Conservation (phyloP, 306 rosid species). For the Inga oerstediana region DNA sequence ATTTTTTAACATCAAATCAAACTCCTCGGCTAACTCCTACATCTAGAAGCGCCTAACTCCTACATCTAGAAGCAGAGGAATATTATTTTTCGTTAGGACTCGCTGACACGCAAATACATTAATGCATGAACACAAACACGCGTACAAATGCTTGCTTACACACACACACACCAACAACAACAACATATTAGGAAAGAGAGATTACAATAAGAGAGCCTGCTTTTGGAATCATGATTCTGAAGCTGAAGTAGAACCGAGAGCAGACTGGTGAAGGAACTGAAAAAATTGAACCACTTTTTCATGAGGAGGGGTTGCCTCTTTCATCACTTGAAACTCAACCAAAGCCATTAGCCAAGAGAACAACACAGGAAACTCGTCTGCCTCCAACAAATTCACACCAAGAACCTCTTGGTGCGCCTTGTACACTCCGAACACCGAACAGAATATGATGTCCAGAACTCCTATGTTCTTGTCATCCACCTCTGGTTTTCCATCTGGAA, state of each 20-base stretch:
- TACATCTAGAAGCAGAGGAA: background rate
- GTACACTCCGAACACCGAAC: conserved; percentile 11
- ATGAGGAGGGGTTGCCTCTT: conserved; percentile 30
- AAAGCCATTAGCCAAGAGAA: conserved; percentile 38
- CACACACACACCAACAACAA: background rate
- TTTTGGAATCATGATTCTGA: background rate
- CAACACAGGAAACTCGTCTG: conserved; percentile 39
- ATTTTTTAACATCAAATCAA: too few species aligned
- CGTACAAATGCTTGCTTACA: background rate
- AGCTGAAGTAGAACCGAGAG: conserved; percentile 5
- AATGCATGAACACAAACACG: background rate
- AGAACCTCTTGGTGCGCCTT: conserved; percentile 35
- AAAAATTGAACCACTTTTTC: conserved; percentile 30
- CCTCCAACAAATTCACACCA: conserved; percentile 25
- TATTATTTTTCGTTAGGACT: background rate
- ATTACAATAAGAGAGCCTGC: background rate
- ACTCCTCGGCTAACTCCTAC: background rate
- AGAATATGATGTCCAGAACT: conserved; percentile 27
- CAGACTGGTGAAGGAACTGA: conserved; percentile 13
- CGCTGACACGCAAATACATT: background rate
- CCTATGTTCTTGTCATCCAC: conserved; percentile 11
- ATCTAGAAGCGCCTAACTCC: too few species aligned
- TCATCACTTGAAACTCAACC: conserved; percentile 25
- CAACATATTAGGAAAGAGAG: background rate
- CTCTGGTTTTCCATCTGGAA: conserved; percentile 25